Percentiles rank a stretch among this genome's conserved stretches.
phyloP scores from a whole-genome alignment of 2,329 filamentous ascomycete genomes.

The Neofusicoccum ribis region DNA sequence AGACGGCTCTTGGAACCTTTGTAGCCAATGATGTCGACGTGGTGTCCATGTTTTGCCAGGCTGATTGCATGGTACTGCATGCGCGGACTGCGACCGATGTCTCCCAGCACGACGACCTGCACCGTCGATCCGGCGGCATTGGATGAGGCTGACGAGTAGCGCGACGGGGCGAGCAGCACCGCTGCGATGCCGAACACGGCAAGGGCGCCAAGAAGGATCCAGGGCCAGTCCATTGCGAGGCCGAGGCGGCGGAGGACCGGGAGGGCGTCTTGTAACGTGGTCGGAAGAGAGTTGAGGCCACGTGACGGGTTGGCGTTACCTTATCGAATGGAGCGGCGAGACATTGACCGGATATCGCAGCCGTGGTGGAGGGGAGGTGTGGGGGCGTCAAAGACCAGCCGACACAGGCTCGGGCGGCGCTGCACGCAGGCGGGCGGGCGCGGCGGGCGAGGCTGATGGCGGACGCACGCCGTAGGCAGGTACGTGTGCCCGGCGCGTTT shows the following conservation, averaged over 20 bases:
- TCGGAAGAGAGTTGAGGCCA: neutral
- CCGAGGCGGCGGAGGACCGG: neutral
- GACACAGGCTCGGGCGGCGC: neutral
- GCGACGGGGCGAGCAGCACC: slow-evolving; percentile 46
- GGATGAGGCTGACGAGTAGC: neutral
- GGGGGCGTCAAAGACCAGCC: neutral
- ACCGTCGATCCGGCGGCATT: slow-evolving; percentile 45
- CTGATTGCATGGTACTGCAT: slow-evolving; percentile 99
- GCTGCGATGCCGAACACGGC: slow-evolving; percentile 51
- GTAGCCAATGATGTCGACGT: slow-evolving; percentile 86
- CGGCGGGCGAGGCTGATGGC: too few relatives aligned
- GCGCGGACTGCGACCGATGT: slow-evolving; percentile 91
- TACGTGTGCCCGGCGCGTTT: neutral
- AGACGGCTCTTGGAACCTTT: slow-evolving; percentile 55
- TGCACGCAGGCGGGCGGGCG: neutral
- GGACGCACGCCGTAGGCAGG: neutral
- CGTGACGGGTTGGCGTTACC: neutral
- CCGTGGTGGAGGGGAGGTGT: neutral
- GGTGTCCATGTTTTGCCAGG: slow-evolving; percentile 76
- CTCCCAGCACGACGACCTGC: slow-evolving; percentile 88
- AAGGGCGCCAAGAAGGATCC: slow-evolving; percentile 41
- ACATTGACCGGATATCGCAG: neutral
- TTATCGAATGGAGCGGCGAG: neutral
- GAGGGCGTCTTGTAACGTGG: neutral
- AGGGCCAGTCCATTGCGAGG: slow-evolving; percentile 24